A percentile compares a stretch with the other conserved stretches of the same genome.
Evolutionary conservation across 2,329 filamentous ascomycete species (phyloP).

Genomic region (Cladobotryum mycophilum): DNA sequence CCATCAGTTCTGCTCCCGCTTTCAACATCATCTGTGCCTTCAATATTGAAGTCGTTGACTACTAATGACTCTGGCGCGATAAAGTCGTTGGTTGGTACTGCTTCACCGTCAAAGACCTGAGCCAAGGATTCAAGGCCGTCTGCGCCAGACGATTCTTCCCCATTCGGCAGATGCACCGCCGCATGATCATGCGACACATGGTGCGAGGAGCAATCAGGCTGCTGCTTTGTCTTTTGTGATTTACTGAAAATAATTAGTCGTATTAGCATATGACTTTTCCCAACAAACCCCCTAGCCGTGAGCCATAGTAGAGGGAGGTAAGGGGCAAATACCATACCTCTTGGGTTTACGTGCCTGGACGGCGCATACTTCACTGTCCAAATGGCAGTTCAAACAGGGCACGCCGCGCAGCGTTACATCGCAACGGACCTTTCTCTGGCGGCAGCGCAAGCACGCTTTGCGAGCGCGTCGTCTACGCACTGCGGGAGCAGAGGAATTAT

Average conservation of each 20-base stretch:
- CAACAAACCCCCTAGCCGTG: neutral
- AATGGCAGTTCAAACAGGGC: conserved; percentile 14
- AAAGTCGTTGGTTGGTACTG: too few relatives aligned
- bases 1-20: too few relatives aligned
- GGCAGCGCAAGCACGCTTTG: conserved; percentile 8
- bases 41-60: neutral
- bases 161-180: too few relatives aligned
- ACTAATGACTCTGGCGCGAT: neutral
- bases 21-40: too few relatives aligned
- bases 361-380: conserved; percentile 11
- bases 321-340: conserved; percentile 8
- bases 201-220: too few relatives aligned
- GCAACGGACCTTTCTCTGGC: conserved; percentile 14
- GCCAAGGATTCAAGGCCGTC: conserved; percentile 8
- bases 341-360: conserved; percentile 6
- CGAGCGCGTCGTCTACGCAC: conserved; percentile 7
- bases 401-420: conserved; percentile 12
- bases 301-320: neutral
- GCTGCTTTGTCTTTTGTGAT: too few relatives aligned
- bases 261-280: too few relatives aligned
- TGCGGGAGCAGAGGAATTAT: too few relatives aligned
- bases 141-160: conserved; percentile 2
- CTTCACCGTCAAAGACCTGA: neutral
- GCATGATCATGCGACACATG: neutral
- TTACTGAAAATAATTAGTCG: too few relatives aligned